A percentile compares a stretch with the other conserved stretches of the same genome.
Conservation (phyloP, 140 eudicot genomes). For the Oenanthe javanica region DNA sequence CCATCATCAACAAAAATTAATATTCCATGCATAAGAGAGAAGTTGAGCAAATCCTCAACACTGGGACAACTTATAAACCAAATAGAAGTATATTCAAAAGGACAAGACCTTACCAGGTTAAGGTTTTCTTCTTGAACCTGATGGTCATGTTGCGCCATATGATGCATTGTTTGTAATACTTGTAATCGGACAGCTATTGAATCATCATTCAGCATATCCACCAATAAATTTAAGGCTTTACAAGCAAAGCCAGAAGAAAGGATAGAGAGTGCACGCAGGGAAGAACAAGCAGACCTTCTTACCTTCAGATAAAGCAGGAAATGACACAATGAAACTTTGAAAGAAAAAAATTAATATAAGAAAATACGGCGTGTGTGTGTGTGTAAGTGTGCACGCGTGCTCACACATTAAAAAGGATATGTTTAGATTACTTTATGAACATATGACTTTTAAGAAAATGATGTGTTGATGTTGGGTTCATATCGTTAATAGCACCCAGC, state of each 20-base stretch:
- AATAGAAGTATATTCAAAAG: not conserved
- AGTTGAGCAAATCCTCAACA: not conserved
- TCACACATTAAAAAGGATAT: no score
- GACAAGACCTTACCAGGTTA: conserved; percentile 53
- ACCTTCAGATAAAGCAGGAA: conserved; percentile 45
- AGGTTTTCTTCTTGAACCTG: conserved; percentile 56
- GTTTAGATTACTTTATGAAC: not conserved
- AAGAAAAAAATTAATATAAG: not conserved
- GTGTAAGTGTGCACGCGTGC: not conserved
- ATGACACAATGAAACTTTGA: conserved; percentile 10
- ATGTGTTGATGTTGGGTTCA: not conserved
- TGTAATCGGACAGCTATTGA: conserved; percentile 49
- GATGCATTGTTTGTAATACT: conserved; percentile 69
- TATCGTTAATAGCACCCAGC: not conserved
- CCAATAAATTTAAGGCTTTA: conserved; percentile 50
- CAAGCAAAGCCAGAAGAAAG: conserved; percentile 50
- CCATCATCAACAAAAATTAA: not conserved
- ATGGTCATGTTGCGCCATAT: conserved; percentile 40
- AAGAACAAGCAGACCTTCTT: conserved; percentile 66
- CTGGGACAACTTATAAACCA: not conserved
- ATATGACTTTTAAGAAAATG: not conserved
- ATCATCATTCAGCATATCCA: conserved; percentile 79
- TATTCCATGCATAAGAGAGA: not conserved
- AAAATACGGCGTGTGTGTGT: not conserved
- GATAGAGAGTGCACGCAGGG: conserved; percentile 40